Base-by-base conservation (phyloP, 2,329 filamentous ascomycete species). In the Conoideocrella luteorostrata region DNA sequence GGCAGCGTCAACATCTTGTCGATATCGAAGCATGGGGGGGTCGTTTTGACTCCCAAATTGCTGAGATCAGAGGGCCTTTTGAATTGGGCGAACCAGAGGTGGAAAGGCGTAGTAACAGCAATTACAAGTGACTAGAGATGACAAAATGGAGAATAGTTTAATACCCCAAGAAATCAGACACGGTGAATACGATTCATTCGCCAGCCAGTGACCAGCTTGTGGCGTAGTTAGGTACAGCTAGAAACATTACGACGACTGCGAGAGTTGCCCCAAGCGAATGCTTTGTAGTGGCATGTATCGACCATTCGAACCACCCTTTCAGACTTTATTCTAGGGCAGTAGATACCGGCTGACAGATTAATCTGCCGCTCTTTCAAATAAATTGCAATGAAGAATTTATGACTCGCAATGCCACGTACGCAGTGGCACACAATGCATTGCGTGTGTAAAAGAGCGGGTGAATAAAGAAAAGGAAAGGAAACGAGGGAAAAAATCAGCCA, bases 231-330 rank as follows among this genome's bases (percentile, higher is more conserved):
- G n/a, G n/a, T n/a, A n/a, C n/a, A n/a, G n/a, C n/a, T n/a, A n/a
- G n/a, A n/a, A n/a, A n/a, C n/a, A n/a, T n/a, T n/a, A n/a, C n/a
- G n/a, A n/a, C n/a, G n/a, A n/a, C n/a, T n/a, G n/a, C n/a, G n/a
- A n/a, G n/a, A n/a, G n/a, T n/a, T n/a, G n/a, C n/a, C 12, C 28
- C 11, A 26, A 23, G 15, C n/a, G 20, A 12, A 28, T n/a, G 41
- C 33, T 22, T 41, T 18, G 26, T 12, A 15, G n/a, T n/a, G 29
- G 56, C 56, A 71, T 87, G 82, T 87, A 77, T 80, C 82, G 77
- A 81, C 80, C 80, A 81, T 83, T 86, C 84, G 84, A 88, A 84
- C 84, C 74, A 81, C 84, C 81, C 81, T 80, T 78, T 87, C 84
- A 88, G 72, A 72, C 63, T 66, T 68, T 67, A 82, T 78, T 88